Evolutionary conservation across 768 basidiomycete genomes (phyloP).

Genomic region (Termitomyces sp.): DNA sequence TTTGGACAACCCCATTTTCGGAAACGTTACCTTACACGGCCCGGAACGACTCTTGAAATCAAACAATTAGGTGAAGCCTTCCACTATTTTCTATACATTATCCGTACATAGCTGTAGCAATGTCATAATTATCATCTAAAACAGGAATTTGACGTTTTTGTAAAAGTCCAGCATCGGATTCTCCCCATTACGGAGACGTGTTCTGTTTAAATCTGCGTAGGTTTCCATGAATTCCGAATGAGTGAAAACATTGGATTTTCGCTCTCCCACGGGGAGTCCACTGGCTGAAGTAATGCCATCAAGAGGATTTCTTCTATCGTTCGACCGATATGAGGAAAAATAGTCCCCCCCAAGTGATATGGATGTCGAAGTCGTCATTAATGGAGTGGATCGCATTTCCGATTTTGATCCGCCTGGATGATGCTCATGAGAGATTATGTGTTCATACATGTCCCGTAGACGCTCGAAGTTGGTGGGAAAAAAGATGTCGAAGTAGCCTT

Average conservation of each 20-base stretch:
- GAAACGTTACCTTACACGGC: constrained; percentile 52
- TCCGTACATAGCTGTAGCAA: constrained; percentile 33
- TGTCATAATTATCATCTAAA: constrained; percentile 32
- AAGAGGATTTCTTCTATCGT: constrained; percentile 51
- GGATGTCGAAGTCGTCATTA: constrained; percentile 42
- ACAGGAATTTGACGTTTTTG: constrained; percentile 90
- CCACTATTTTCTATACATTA: constrained; percentile 72
- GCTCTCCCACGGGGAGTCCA: constrained; percentile 75
- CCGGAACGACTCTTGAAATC: constrained; percentile 57
- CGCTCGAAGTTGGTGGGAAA: constrained; percentile 90
- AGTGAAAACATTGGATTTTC: constrained; percentile 76
- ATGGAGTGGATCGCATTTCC: constrained; percentile 45
- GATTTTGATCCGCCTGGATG: constrained; percentile 11
- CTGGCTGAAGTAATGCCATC: constrained; percentile 73
- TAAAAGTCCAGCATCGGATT: constrained; percentile 89
- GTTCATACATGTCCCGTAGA: constrained; percentile 87
- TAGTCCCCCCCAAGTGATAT: constrained; percentile 54
- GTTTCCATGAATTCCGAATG: constrained; percentile 87
- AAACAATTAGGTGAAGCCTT: constrained; percentile 72
- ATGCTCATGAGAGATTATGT: constrained; percentile 60
- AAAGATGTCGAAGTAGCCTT: constrained; percentile 97
- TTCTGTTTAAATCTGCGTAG: constrained; percentile 71
- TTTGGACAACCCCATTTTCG: constrained; percentile 92
- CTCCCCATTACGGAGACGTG: constrained; percentile 72
- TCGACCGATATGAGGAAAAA: constrained; percentile 63